phyloP scores from a whole-genome alignment of 1,284 basidiomycete genomes.

The Puccinia coronata region DNA sequence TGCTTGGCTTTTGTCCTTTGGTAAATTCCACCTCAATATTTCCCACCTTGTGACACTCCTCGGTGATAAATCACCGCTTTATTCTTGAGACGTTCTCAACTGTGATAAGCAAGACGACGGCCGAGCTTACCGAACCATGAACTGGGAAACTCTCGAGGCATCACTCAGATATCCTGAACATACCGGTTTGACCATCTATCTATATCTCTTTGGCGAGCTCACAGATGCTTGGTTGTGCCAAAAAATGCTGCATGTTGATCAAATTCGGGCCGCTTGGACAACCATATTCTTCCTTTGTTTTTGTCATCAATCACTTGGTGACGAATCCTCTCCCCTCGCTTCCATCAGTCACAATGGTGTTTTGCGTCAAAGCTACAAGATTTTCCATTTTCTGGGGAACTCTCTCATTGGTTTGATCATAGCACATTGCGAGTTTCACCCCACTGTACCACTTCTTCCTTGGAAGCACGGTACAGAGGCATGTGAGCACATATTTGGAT shows the following conservation, averaged over 20 bases:
- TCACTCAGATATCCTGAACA: background rate
- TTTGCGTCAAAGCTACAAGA: slow-evolving; percentile 20
- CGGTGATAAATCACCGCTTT: background rate
- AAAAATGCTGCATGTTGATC: slow-evolving; percentile 5
- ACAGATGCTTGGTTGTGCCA: slow-evolving; percentile 16
- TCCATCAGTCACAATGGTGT: slow-evolving; percentile 11
- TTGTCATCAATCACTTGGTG: slow-evolving; percentile 15
- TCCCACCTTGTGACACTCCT: background rate
- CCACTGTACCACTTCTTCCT: background rate
- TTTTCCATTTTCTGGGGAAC: slow-evolving; percentile 14
- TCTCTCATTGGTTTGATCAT: slow-evolving; percentile 23
- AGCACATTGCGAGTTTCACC: slow-evolving; percentile 14
- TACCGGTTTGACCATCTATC: slow-evolving; percentile 11
- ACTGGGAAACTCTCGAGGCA: background rate
- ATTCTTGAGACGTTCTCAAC: slow-evolving; percentile 3
- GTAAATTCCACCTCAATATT: slow-evolving; percentile 23
- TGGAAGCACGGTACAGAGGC: slow-evolving; percentile 31
- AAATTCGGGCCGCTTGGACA: slow-evolving; percentile 4
- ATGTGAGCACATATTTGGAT: background rate
- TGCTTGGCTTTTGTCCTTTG: background rate
- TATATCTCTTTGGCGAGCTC: slow-evolving; percentile 15
- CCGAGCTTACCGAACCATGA: background rate
- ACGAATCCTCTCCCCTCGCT: background rate
- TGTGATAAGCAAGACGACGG: slow-evolving; percentile 18
- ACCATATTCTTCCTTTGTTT: background rate